Base-by-base conservation (phyloP, 228 moss, liverwort and hornwort species). In the Sphagnum fallax region DNA sequence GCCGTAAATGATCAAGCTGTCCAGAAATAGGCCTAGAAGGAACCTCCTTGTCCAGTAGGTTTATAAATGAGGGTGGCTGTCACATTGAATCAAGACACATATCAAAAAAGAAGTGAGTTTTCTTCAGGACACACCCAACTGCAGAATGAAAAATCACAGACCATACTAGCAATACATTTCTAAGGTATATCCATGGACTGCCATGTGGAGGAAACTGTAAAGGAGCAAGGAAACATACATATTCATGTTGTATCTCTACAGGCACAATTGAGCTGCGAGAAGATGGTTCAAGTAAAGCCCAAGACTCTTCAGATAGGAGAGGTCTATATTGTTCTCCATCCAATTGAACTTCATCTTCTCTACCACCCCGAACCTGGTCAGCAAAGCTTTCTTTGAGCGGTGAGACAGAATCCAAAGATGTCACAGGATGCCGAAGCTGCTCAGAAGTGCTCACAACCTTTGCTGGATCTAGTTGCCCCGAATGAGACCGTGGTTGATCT, bases 261-360 rank as follows among this genome's bases (percentile, higher is more conserved):
- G 10, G 65, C 49, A 6, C 65, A 65, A 48, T 48, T 14, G 49
- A 10, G 4, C 47, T 49, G 47, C 48, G 32, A 6, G 65, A 49
- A 4, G 49, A 10, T 48, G 65, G 47, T 47, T 65, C 65, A 65
- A 47, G 32, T 10, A 10, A 5, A 8, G 47, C 65, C 65, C 47
- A 65, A 49, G 32, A 49, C 49, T 65, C 65, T 0, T 48, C 10
- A 7, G 65, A 8, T 32, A 66, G 60, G 50, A 57, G 63, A 12
- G 73, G 63, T 62, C 72, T 78, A 65, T 50, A 71, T 59, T 73
- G 71, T 66, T 85, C 95, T 67, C 73, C 81, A 61, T 76, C 75
- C 5, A 73, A 78, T 53, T 85, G 89, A 71, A 68, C 74, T 66
- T 86, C 86, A 5, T 86, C 82, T 61, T 86, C 86, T 76, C 77